phyloP scores from a whole-genome alignment of 148 eudicot species.

The Euryodendron excelsum region DNA sequence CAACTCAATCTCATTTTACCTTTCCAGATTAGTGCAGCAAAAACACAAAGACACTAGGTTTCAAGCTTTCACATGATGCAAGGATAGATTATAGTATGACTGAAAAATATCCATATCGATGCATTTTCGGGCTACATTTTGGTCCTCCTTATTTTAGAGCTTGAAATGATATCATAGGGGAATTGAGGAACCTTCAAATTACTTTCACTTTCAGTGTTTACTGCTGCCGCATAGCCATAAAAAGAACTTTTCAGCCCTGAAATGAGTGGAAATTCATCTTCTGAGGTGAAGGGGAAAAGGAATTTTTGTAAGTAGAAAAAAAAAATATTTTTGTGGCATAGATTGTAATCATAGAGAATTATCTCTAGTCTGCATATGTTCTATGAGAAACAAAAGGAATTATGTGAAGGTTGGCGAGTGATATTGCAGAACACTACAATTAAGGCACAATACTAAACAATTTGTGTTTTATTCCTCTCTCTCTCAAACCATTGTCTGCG shows the following conservation, averaged over 20 bases:
- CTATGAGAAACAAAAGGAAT: neutral
- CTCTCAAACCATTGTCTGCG: no score
- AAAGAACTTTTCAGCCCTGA: neutral
- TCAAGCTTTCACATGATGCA: neutral
- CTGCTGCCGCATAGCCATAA: no score
- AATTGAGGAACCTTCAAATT: neutral
- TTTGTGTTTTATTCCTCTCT: neutral
- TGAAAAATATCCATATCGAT: neutral
- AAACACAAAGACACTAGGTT: no score
- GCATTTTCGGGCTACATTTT: neutral
- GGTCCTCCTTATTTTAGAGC: neutral
- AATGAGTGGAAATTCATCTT: neutral
- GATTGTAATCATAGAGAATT: neutral
- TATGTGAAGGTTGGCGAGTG: neutral
- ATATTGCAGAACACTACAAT: neutral
- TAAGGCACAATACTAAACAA: neutral
- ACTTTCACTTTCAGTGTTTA: neutral
- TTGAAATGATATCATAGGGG: neutral
- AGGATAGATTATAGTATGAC: neutral
- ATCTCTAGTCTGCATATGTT: neutral
- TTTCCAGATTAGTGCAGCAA: neutral
- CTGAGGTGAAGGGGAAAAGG: no score
- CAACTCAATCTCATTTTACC: neutral
- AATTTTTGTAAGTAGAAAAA: no score
- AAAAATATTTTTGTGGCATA: no score